Evolutionary conservation across 1,284 basidiomycete genomes (phyloP), one percentile per base, ranked within the genome.

Genomic region (Lignosus rhinocerotis): DNA sequence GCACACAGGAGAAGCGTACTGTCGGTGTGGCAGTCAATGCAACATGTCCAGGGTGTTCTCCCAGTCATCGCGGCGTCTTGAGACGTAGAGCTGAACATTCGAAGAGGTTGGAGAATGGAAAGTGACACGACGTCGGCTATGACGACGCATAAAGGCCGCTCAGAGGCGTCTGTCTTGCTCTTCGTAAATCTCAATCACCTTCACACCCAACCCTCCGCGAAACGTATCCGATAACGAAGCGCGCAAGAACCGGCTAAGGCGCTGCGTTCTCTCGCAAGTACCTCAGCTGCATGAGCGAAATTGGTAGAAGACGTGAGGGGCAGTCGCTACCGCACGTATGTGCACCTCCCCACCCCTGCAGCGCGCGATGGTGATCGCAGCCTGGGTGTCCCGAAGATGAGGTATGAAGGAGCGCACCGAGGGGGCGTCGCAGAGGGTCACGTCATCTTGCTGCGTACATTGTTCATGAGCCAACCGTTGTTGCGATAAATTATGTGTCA

Each of bases 401-500:
- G 32, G 16, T n/a, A 30, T 56, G 49, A 41, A 51, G n/a, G n/a
- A n/a, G n/a, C n/a, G n/a, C n/a, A n/a, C n/a, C 43, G 34, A 46
- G 39, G 49, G 46, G 11, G 36, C 32, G 14, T 36, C 14, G 36
- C 36, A 45, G 51, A 34, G 43, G 31, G 21, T 48, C 51, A 56
- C 56, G 62, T 58, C 61, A 63, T 54, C n/a, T 34, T 19, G 19
- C 36, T 39, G 36, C 34, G 48, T 50, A 39, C 31, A 36, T 42
- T 43, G 52, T 38, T 14, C 8, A 17, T 31, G 25, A 8, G 2
- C 21, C 14, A 12, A 25, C 43, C 49, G 45, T 36, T 34, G 25
- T 50, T 7, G 21, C 43, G 46, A 59, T 61, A 59, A 59, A 61
- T 61, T 64, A 64, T 48, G 57, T 58, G 51, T 54, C 51, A 44